phyloP scores from a whole-genome alignment of 352 stramenopile genomes.

The Phytophthora ramorum region DNA sequence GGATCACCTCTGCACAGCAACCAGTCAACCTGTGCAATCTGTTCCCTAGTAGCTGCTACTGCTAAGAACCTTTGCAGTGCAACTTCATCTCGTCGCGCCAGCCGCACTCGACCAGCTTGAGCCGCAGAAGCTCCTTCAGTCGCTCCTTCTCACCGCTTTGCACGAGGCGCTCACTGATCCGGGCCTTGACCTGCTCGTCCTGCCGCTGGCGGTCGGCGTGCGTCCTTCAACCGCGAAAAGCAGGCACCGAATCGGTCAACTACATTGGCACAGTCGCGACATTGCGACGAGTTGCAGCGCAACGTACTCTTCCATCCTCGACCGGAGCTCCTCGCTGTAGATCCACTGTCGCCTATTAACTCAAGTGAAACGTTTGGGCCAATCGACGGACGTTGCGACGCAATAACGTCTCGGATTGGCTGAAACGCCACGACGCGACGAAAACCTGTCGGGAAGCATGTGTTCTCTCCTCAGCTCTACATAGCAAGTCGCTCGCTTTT shows the following conservation, averaged over 20 bases:
- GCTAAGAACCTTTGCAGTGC: conserved; percentile 74
- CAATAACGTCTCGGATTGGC: conserved; percentile 9
- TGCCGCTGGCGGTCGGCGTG: conserved; percentile 57
- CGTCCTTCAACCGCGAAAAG: conserved; percentile 42
- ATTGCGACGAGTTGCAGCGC: not conserved
- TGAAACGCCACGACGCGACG: conserved; percentile 6
- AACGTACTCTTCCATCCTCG: conserved; percentile 42
- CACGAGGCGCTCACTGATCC: conserved; percentile 89
- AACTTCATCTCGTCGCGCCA: conserved; percentile 94
- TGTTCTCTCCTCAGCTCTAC: not conserved
- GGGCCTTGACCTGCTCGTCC: conserved; percentile 77
- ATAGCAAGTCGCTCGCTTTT: not conserved
- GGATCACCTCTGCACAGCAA: conserved; percentile 87
- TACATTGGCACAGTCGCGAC: not conserved
- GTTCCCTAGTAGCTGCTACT: not conserved
- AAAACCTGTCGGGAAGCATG: not conserved
- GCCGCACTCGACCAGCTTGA: conserved; percentile 91
- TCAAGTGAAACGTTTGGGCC: conserved; percentile 16
- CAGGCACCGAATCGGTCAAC: conserved; percentile 18
- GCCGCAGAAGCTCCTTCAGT: conserved; percentile 89
- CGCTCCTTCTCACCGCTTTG: conserved; percentile 91
- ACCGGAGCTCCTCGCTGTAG: conserved; percentile 3
- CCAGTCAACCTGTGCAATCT: not conserved
- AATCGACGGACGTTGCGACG: conserved; percentile 24
- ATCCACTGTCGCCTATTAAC: not conserved